These are phyloP conservation scores for Beauveria sp. DNA, from an alignment of 2,329 filamentous ascomycete genomes.

Conservation along the genomic window DNA sequence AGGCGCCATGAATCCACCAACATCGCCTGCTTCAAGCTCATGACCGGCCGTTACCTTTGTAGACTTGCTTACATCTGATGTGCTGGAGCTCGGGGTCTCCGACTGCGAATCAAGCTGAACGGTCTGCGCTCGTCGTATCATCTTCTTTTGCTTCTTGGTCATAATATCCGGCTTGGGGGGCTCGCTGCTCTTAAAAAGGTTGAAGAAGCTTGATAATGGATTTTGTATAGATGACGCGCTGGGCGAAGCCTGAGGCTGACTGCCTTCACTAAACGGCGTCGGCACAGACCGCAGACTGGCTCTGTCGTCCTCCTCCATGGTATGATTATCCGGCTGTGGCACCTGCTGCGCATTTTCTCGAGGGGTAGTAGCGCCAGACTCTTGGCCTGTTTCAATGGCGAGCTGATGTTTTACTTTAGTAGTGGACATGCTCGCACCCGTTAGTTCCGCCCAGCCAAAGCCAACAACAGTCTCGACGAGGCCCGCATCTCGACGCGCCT, in stretches of 20 bases:
- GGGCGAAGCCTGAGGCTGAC: not conserved
- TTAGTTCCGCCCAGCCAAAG: constrained; percentile 92
- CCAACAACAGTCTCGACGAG: constrained; percentile 87
- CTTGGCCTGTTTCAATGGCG: constrained; percentile 23
- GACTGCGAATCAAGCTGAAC: constrained; percentile 37
- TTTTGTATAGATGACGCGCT: constrained; percentile 32
- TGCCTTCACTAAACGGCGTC: constrained; percentile 20
- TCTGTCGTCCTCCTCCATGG: constrained; percentile 59
- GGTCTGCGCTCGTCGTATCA: constrained; percentile 73
- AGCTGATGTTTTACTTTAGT: constrained; percentile 37
- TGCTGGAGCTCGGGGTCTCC: constrained; percentile 13
- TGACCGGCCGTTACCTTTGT: constrained; percentile 42
- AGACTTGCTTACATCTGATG: constrained; percentile 14
- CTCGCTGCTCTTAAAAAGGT: constrained; percentile 61
- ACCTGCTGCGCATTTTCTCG: constrained; percentile 47
- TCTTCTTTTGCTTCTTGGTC: constrained; percentile 57
- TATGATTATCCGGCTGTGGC: constrained; percentile 61
- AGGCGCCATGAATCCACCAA: constrained; percentile 54
- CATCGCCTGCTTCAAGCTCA: constrained; percentile 36
- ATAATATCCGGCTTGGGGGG: constrained; percentile 39
- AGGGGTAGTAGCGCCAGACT: constrained; percentile 29
- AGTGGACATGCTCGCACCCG: constrained; percentile 52
- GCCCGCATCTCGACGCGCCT: constrained; percentile 84
- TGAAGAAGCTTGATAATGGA: constrained; percentile 58
- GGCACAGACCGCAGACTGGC: constrained; percentile 44